A percentile compares a stretch with the other conserved stretches of the same genome.
Evolutionary conservation across 2,329 filamentous ascomycete species (phyloP).

Genomic region (Hortaea sp.): DNA sequence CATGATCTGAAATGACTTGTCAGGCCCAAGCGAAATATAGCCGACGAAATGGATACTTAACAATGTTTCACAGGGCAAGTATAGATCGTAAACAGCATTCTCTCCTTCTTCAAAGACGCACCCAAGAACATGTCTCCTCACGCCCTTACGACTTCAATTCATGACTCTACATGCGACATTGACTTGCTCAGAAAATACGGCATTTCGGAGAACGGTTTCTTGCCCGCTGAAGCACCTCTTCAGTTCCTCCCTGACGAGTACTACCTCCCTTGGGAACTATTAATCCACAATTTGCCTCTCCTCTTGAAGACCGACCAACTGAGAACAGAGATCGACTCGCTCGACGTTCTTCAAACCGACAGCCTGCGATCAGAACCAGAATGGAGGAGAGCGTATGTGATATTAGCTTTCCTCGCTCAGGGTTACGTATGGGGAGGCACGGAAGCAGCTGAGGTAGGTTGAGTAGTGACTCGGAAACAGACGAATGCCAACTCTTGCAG

Average conservation of each 20-base stretch:
- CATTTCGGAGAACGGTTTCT: constrained; percentile 55
- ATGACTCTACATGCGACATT: constrained; percentile 13
- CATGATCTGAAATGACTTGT: no score
- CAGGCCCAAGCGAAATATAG: no score
- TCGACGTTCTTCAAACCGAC: constrained; percentile 73
- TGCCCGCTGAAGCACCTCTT: constrained; percentile 69
- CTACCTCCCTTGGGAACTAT: constrained; percentile 85
- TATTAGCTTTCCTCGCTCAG: constrained; percentile 71
- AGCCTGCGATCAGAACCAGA: constrained; percentile 75
- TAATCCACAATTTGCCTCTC: constrained; percentile 70
- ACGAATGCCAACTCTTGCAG: constrained; percentile 21
- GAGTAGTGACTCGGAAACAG: not conserved
- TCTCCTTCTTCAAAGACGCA: no score
- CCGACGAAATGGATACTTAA: no score
- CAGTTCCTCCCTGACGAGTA: constrained; percentile 75
- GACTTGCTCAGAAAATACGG: constrained; percentile 8
- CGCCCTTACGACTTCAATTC: constrained; percentile 8
- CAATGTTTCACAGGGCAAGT: no score
- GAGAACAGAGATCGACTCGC: constrained; percentile 53
- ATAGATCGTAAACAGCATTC: no score
- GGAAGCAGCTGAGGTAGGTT: constrained; percentile 46
- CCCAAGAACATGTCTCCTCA: constrained; percentile 15
- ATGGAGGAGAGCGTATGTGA: constrained; percentile 76
- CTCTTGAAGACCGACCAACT: constrained; percentile 42
- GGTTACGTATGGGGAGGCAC: constrained; percentile 82